Percentiles rank a stretch among this genome's conserved stretches.
phyloP scores from a whole-genome alignment of 163 green algal genomes.

The Scenedesmus sp. region DNA sequence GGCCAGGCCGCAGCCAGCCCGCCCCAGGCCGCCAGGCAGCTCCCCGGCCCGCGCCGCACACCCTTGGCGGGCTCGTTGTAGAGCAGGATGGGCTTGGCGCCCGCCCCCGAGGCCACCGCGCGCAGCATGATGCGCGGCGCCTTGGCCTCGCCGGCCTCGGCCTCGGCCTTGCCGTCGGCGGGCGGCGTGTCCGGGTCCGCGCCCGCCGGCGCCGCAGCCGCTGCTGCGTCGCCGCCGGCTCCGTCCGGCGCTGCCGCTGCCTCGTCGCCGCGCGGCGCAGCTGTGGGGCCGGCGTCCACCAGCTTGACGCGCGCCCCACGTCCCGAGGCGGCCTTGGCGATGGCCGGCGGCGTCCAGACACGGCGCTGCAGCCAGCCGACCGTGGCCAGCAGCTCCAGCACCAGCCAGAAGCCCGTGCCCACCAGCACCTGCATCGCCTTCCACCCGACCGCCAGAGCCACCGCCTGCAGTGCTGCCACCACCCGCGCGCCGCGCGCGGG shows the following conservation, averaged over 20 bases:
- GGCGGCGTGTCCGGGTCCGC: too few relatives aligned
- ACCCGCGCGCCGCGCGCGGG: too few relatives aligned
- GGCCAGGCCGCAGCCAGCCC: too few relatives aligned
- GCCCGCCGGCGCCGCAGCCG: too few relatives aligned
- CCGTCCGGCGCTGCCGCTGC: too few relatives aligned
- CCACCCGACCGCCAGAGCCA: neutral
- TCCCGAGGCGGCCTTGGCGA: neutral
- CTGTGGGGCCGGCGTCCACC: too few relatives aligned
- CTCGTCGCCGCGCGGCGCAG: too few relatives aligned
- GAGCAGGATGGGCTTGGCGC: neutral
- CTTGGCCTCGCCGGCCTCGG: too few relatives aligned
- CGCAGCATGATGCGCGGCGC: neutral
- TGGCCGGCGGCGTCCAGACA: neutral
- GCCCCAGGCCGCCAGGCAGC: too few relatives aligned
- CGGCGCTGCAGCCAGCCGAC: slow-evolving; percentile 4
- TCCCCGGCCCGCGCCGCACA: neutral
- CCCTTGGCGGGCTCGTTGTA: slow-evolving; percentile 6
- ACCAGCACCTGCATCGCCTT: slow-evolving; percentile 18
- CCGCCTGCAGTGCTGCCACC: too few relatives aligned
- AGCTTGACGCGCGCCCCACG: too few relatives aligned
- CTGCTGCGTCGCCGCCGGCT: neutral
- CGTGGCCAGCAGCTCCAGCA: neutral
- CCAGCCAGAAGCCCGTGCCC: slow-evolving; percentile 9
- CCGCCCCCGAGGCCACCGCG: neutral
- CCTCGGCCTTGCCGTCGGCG: too few relatives aligned